Conservation (phyloP, 2,329 filamentous ascomycete species). For the Diaporthe sp. region DNA sequence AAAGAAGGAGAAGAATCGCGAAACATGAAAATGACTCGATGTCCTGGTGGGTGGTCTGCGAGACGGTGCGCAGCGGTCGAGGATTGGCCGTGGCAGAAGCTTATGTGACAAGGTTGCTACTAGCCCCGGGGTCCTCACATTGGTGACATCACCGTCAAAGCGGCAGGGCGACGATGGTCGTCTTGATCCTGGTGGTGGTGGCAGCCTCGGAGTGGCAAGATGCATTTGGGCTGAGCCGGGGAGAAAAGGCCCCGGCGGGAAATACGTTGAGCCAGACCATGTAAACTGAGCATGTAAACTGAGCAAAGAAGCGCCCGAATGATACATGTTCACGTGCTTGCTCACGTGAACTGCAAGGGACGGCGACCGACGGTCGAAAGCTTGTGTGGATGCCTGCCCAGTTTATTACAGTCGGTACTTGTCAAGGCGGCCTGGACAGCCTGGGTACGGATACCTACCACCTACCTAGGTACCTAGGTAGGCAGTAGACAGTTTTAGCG, state of each 20-base stretch:
- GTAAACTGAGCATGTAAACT: too few relatives aligned
- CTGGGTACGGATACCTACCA: too few relatives aligned
- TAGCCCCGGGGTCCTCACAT: neutral
- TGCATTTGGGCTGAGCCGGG: neutral
- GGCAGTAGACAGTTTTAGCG: too few relatives aligned
- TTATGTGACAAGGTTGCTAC: neutral
- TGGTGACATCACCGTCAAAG: slow-evolving; percentile 14
- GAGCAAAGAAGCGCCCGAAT: neutral
- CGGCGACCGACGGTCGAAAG: neutral
- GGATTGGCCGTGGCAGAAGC: neutral
- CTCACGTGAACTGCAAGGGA: slow-evolving; percentile 28
- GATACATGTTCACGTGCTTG: neutral
- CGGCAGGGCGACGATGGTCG: neutral
- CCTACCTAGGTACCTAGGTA: too few relatives aligned
- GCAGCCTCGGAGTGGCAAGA: neutral
- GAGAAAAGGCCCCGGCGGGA: neutral
- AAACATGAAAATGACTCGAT: slow-evolving; percentile 12
- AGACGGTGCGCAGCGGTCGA: neutral
- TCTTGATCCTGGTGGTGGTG: neutral
- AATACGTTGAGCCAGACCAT: neutral
- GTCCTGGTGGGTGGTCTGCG: neutral
- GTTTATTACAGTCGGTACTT: too few relatives aligned
- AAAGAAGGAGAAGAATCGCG: neutral
- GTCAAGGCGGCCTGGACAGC: too few relatives aligned
- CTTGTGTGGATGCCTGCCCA: too few relatives aligned